Base-by-base conservation (phyloP, 306 rosid genomes). In the Abrus precatorius region DNA sequence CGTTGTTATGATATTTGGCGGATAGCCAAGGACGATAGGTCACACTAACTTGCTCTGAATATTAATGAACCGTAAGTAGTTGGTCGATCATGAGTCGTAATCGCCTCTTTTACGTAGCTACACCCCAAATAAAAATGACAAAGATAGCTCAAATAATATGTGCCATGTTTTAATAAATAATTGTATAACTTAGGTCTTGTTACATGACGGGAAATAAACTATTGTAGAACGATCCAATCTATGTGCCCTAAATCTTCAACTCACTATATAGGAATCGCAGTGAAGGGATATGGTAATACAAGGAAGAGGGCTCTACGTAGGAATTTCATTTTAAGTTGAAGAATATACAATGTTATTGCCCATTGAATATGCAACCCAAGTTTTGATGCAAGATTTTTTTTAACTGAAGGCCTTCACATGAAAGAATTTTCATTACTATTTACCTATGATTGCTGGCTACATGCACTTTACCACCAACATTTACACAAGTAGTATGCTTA, bases 51-150 rank as follows among this genome's bases (percentile, higher is more conserved):
- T 78, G 65, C 9, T 47, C 12, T 56, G 36, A 32, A 33, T 79
- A 68, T 72, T 81, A 57, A 85, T 85, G 85, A 74, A 85, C 72
- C 64, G 65, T 27, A 59, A 67, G 36, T 47, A 38, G 61, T 69
- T 11, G 70, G 67, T 67, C 10, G 45, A 4, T 36, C 49, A 47
- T 28, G 34, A n/a, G 20, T 76, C 59, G 28, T 61, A 5, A n/a
- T 57, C 59, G 30, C 32, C 56, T 40, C 66, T 53, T 66, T 10
- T 45, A 34, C 50, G 64, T 6, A 48, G 3, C 61, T 50, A 76
- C 50, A 63, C 10, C n/a, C 38, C 38, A 63, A 36, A 47, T 47
- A n/a, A 61, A 29, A 38, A 29, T 59, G 69, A 59, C 57, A 71
- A 38, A 13, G 56, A 69, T 57, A 14, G 65, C 20, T 67, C 67